Base-by-base conservation (phyloP, 176 grass and related monocot genomes). In the Phyllostachys edulis region DNA sequence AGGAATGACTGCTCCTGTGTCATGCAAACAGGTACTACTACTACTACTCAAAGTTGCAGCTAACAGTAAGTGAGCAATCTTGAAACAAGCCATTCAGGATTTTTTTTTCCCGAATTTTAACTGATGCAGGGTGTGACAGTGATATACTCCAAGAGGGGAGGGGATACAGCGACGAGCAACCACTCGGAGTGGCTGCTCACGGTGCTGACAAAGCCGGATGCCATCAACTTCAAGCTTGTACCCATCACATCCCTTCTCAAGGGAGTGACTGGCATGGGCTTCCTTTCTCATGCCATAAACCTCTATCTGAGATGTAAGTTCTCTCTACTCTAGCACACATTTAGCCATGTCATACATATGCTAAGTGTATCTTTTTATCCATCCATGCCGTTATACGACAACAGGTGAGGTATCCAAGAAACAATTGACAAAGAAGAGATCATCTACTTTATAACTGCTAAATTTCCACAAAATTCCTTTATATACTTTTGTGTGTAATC, bases 261-360 rank as follows among this genome's bases (percentile, higher is more conserved):
- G 61, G 93, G 89, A 3, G 85, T 92, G 20, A 15, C 83, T 14
- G 93, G 96, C 15, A 18, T 56, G 15, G 91, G 93, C 36, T 98
- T 95, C 87, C 87, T 98, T 55, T 92, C 89, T 49, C 96, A 98
- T 87, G 93, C 96, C 86, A 89, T 98, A 45, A 95, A 98, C 84
- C 91, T 98, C 20, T 98, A 98, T 26, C 81, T 98, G 36, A 91
- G 96, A 93, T 98, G 96, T 98, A 91, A 90, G 7, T 40, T 54
- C 13, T 46, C 52, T 55, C 26, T 32, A 65, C 12, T 47, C 50
- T 23, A 56, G 34, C 51, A 44, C 17, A 51, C 11, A 75, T 61
- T 51, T 64, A 64, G 1, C 65, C 14, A 63, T 49, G 57, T 17
- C 42, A 63, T 63, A 4, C 12, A 77, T 69, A 7, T 7, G 2